These are phyloP conservation scores for Sporothrix humicola DNA, from an alignment of 2,329 filamentous ascomycete genomes.

Conservation along the genomic window DNA sequence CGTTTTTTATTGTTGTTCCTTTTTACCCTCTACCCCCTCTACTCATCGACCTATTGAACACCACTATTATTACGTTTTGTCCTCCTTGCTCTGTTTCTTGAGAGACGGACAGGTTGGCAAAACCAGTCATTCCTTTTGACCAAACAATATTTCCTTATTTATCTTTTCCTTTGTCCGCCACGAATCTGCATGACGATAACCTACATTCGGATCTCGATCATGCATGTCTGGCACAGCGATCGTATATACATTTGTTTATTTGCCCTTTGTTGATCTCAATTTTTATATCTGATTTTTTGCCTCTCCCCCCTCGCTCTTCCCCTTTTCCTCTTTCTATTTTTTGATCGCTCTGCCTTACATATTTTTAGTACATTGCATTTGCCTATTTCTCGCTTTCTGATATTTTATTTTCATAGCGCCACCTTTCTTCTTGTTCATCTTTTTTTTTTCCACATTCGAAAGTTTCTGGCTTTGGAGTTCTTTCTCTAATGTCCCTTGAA, in stretches of 20 bases:
- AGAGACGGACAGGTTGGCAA: background rate
- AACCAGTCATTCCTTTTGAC: constrained; percentile 27
- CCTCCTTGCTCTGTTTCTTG: background rate
- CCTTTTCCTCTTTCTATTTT: constrained; percentile 24
- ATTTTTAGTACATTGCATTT: background rate
- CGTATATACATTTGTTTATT: constrained; percentile 45
- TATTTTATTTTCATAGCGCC: background rate
- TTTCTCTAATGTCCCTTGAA: constrained; percentile 26
- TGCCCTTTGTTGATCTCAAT: constrained; percentile 41
- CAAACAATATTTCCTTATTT: constrained; percentile 40
- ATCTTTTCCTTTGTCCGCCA: constrained; percentile 52
- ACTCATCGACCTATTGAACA: background rate
- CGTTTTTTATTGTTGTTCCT: constrained; percentile 25
- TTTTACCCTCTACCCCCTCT: background rate
- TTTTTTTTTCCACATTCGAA: background rate
- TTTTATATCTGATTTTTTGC: constrained; percentile 30
- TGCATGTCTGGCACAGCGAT: constrained; percentile 68
- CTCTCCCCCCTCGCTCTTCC: constrained; percentile 5
- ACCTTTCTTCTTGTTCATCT: background rate
- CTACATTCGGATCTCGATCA: constrained; percentile 57
- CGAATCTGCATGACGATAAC: constrained; percentile 65
- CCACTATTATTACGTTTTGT: constrained; percentile 24
- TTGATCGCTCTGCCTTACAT: constrained; percentile 5
- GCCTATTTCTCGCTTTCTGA: background rate
- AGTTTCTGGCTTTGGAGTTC: background rate